Evolutionary conservation across 1,139 yeast genomes (phyloP).

Genomic region (Wickerhamomyces sp.): DNA sequence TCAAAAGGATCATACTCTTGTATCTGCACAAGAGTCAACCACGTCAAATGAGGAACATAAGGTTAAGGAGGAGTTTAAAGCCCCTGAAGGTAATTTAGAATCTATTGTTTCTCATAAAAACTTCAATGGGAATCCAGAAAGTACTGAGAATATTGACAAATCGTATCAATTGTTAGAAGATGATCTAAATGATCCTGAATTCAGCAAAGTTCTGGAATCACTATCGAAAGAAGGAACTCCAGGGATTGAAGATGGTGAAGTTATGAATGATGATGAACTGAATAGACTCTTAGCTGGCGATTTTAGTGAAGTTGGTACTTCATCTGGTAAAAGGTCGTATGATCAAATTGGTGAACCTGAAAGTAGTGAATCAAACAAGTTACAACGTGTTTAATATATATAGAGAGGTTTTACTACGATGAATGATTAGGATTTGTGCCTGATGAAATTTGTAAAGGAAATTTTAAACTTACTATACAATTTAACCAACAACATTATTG

Average conservation of each 20-base stretch:
- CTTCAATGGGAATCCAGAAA: neutral
- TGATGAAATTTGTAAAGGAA: neutral
- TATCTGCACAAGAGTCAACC: too few species aligned
- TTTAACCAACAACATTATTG: conserved; percentile 72
- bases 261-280: conserved; percentile 22
- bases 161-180: conserved; percentile 8
- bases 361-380: neutral
- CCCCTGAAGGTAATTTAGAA: too few species aligned
- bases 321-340: conserved; percentile 12
- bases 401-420: too few species aligned
- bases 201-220: conserved; percentile 21
- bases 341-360: conserved; percentile 14
- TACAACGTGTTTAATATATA: neutral
- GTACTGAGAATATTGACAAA: neutral
- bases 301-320: conserved; percentile 8
- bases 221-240: conserved; percentile 24
- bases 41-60: too few species aligned
- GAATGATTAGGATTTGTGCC: too few species aligned
- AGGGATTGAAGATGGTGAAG: conserved; percentile 13
- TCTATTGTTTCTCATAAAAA: too few species aligned
- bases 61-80: too few species aligned
- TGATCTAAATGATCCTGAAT: conserved; percentile 23
- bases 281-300: conserved; percentile 20
- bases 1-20: too few species aligned
- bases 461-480: neutral